Evolutionary conservation across 2,329 filamentous ascomycete genomes (phyloP).

Genomic region (Camillea tinctor): DNA sequence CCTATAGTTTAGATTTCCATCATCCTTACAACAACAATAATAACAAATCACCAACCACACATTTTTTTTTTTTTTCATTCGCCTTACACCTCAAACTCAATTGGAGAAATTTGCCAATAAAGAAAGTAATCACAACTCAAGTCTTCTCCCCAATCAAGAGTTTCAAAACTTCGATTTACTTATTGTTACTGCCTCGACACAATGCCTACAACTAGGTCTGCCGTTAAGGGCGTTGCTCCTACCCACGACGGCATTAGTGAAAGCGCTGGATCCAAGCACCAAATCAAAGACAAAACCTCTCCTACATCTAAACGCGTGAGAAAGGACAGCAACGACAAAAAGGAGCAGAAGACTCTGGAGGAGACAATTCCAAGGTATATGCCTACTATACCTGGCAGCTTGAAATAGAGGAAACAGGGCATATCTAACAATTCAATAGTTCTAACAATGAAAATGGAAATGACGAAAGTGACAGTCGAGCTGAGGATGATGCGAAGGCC

Average conservation of each 20-base stretch:
- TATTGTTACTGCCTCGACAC: too few species aligned
- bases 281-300: constrained; percentile 31
- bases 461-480: constrained; percentile 7
- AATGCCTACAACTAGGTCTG: constrained; percentile 27
- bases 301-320: constrained; percentile 41
- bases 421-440: constrained; percentile 12
- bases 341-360: constrained; percentile 53
- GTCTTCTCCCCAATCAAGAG: too few species aligned
- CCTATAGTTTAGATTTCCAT: too few species aligned
- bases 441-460: constrained; percentile 25
- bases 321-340: constrained; percentile 23
- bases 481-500: constrained; percentile 11
- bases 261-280: constrained; percentile 36
- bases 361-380: constrained; percentile 42
- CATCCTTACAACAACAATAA: too few species aligned
- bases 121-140: too few species aligned
- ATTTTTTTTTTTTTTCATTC: too few species aligned
- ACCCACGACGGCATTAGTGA: constrained; percentile 6
- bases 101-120: too few species aligned
- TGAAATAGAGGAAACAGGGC: constrained; percentile 3
- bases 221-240: constrained; percentile 11
- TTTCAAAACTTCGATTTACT: too few species aligned
- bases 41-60: too few species aligned
- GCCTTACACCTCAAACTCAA: too few species aligned
- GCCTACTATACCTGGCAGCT: not conserved